Conservation (phyloP, 1,284 basidiomycete genomes). For the Naganishia sp. region DNA sequence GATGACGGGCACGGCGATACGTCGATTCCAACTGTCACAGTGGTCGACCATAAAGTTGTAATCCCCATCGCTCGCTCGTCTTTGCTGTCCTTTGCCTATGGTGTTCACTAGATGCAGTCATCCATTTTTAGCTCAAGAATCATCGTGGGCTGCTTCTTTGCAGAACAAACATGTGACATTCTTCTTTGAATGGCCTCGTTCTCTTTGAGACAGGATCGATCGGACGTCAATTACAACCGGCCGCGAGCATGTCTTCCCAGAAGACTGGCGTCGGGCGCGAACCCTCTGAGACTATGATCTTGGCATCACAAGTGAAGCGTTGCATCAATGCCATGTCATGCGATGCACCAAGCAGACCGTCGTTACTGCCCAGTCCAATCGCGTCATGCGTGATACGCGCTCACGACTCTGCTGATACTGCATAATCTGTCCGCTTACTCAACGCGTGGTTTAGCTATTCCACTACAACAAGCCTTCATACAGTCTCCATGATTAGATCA, state of each 20-base stretch:
- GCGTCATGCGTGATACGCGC: neutral
- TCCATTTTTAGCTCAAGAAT: neutral
- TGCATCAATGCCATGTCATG: too few relatives aligned
- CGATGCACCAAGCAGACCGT: too few relatives aligned
- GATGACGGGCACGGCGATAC: slow-evolving; percentile 26
- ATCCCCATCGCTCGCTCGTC: slow-evolving; percentile 21
- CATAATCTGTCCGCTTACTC: too few relatives aligned
- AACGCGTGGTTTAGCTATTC: too few relatives aligned
- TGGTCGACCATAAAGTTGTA: slow-evolving; percentile 23
- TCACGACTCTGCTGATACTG: neutral
- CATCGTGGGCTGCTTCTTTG: neutral
- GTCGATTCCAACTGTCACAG: slow-evolving; percentile 21
- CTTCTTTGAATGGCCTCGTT: too few relatives aligned
- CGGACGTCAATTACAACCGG: too few relatives aligned
- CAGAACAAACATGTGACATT: neutral
- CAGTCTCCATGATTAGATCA: slow-evolving; percentile 23
- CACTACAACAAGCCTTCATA: neutral
- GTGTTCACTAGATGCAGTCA: slow-evolving; percentile 25
- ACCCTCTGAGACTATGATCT: too few relatives aligned
- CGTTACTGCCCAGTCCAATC: neutral
- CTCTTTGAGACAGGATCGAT: too few relatives aligned
- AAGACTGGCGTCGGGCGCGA: too few relatives aligned
- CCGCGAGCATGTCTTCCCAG: too few relatives aligned
- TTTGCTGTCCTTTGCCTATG: slow-evolving; percentile 9
- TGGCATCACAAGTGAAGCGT: too few relatives aligned